These are phyloP conservation scores for Penicillium mononematosum DNA, from an alignment of 495 filamentous ascomycete species.

Conservation along the genomic window DNA sequence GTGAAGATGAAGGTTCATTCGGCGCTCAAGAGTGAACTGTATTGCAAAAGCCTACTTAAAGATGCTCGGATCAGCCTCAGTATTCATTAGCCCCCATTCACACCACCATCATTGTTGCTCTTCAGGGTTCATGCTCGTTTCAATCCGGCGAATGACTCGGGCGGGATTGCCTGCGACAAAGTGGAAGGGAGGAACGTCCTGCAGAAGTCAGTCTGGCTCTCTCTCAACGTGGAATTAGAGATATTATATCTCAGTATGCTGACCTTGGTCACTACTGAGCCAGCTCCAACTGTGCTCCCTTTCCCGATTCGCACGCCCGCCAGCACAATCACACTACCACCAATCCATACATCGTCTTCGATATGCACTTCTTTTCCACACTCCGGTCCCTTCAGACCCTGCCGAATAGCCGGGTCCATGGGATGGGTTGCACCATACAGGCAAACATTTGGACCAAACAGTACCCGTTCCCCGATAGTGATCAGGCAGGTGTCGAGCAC, in stretches of 20 bases:
- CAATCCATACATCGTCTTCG: slow-evolving; percentile 83
- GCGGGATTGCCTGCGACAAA: slow-evolving; percentile 64
- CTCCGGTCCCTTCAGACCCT: slow-evolving; percentile 71
- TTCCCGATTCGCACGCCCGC: slow-evolving; percentile 22
- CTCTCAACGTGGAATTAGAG: background rate
- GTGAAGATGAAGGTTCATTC: background rate
- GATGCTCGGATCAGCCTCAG: background rate
- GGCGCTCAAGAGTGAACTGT: background rate
- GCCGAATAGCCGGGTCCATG: slow-evolving; percentile 63
- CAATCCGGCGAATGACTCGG: slow-evolving; percentile 46
- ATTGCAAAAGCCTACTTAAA: background rate
- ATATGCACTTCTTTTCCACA: slow-evolving; percentile 63
- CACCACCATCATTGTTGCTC: background rate
- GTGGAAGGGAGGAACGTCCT: slow-evolving; percentile 57
- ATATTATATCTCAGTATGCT: background rate
- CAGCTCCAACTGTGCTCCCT: slow-evolving; percentile 72
- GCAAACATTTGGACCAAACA: slow-evolving; percentile 71
- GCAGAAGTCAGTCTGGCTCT: background rate
- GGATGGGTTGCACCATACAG: slow-evolving; percentile 73
- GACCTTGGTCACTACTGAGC: slow-evolving; percentile 76
- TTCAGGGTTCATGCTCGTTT: slow-evolving; percentile 6
- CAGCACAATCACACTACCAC: slow-evolving; percentile 48
- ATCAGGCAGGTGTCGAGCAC: slow-evolving; percentile 77
- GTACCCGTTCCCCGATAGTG: slow-evolving; percentile 70
- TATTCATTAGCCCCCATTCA: background rate